phyloP scores from a whole-genome alignment of 306 rosid genomes.

The Castanea sativa region DNA sequence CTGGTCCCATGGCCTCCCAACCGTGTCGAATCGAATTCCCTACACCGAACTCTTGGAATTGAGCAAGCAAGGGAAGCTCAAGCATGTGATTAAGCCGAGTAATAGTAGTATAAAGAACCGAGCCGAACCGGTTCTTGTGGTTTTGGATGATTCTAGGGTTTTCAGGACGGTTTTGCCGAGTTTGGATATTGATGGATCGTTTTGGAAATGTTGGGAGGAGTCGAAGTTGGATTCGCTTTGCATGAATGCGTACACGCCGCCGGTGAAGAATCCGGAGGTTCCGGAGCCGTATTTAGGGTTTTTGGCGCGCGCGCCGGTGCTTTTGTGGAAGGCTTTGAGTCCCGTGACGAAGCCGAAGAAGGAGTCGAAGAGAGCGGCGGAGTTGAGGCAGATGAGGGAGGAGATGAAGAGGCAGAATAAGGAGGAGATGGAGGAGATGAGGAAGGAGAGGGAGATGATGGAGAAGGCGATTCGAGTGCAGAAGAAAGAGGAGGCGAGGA shows the following conservation, averaged over 20 bases:
- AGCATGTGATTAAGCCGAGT: constrained; percentile 66
- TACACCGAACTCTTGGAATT: constrained; percentile 62
- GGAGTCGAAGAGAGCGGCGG: constrained; percentile 60
- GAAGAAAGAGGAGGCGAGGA: constrained; percentile 69
- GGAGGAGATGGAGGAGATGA: constrained; percentile 43
- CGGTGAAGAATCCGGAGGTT: constrained; percentile 63
- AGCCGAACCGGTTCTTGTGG: constrained; percentile 59
- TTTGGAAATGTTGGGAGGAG: constrained; percentile 77
- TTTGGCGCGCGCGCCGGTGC: constrained; percentile 29
- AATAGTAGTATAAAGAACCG: constrained; percentile 37
- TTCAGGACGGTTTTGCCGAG: constrained; percentile 73
- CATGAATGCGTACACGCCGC: constrained; percentile 81
- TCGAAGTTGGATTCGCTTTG: constrained; percentile 57
- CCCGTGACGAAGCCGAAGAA: constrained; percentile 60
- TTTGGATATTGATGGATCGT: constrained; percentile 44
- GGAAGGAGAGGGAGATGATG: constrained; percentile 53
- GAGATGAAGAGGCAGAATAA: constrained; percentile 54
- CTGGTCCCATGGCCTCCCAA: constrained; percentile 75
- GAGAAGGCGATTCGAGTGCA: constrained; percentile 41
- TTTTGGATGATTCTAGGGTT: constrained; percentile 79
- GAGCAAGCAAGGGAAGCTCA: constrained; percentile 57
- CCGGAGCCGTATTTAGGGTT: constrained; percentile 57
- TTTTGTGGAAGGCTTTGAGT: constrained; percentile 13
- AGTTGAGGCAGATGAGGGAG: constrained; percentile 57
- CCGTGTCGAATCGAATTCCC: constrained; percentile 71